These are phyloP conservation scores for Stagonosporopsis chrysanthemi DNA, from an alignment of 2,329 filamentous ascomycete genomes.

Conservation along the genomic window DNA sequence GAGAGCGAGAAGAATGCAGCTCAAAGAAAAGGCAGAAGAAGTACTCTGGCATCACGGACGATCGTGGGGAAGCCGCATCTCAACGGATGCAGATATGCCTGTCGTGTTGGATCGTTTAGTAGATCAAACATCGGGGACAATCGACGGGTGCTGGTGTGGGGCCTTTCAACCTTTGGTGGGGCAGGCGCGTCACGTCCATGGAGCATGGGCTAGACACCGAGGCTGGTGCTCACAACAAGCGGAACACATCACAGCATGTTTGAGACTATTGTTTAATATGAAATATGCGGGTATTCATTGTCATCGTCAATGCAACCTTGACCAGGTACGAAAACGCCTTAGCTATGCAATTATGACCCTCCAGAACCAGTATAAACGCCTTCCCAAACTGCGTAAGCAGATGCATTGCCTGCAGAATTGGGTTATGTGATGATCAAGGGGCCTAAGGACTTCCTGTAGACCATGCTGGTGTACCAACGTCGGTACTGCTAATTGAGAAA, in stretches of 20 bases:
- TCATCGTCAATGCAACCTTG: slow-evolving; percentile 19
- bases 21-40: slow-evolving; percentile 70
- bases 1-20: slow-evolving; percentile 57
- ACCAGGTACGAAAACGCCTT: slow-evolving; percentile 27
- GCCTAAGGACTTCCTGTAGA: slow-evolving; percentile 2
- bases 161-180: slow-evolving; percentile 5
- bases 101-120: background rate
- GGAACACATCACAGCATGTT: background rate
- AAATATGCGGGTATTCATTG: slow-evolving; percentile 14
- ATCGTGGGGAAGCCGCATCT: slow-evolving; percentile 22
- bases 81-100: slow-evolving; percentile 5
- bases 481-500: slow-evolving; percentile 15
- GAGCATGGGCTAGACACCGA: background rate
- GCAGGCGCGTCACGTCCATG: slow-evolving; percentile 12
- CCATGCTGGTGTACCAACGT: slow-evolving; percentile 13
- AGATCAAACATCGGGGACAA: slow-evolving; percentile 8
- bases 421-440: slow-evolving; percentile 10
- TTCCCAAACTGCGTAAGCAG: slow-evolving; percentile 18
- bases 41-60: slow-evolving; percentile 63
- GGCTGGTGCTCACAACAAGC: background rate
- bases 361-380: slow-evolving; percentile 25
- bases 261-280: background rate
- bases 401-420: background rate
- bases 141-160: slow-evolving; percentile 4
- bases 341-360: slow-evolving; percentile 36